A percentile compares a stretch with the other conserved stretches of the same genome.
Evolutionary conservation across 352 stramenopile species (phyloP).

Genomic region (Globisporangium acanthophoron): DNA sequence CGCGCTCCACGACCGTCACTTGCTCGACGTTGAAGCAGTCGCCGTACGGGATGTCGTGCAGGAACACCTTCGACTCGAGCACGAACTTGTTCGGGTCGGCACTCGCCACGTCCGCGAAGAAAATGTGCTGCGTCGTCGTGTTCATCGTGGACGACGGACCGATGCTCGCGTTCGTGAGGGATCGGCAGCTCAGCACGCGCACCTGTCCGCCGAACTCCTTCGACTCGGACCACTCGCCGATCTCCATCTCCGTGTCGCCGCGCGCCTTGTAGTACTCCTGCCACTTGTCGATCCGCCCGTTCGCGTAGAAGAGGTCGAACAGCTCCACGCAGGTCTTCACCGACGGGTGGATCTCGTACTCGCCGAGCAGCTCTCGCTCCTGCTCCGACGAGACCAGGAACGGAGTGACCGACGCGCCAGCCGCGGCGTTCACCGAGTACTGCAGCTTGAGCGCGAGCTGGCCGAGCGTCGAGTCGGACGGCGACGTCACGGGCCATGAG

Average conservation of each 20-base stretch:
- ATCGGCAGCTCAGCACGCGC: slow-evolving; percentile 57
- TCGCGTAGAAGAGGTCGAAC: slow-evolving; percentile 64
- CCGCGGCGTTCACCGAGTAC: slow-evolving; percentile 55
- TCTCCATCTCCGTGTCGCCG: slow-evolving; percentile 68
- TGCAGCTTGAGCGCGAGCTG: slow-evolving; percentile 60
- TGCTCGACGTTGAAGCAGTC: slow-evolving; percentile 83
- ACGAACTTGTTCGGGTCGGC: slow-evolving; percentile 44
- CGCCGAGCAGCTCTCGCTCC: slow-evolving; percentile 62
- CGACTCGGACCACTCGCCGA: slow-evolving; percentile 55
- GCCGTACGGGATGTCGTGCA: slow-evolving; percentile 85
- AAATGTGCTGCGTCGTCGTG: slow-evolving; percentile 67
- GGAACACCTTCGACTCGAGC: slow-evolving; percentile 51
- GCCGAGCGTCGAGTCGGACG: slow-evolving; percentile 57
- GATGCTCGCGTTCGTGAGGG: slow-evolving; percentile 78
- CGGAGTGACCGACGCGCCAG: slow-evolving; percentile 33
- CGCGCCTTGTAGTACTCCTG: slow-evolving; percentile 62
- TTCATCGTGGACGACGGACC: slow-evolving; percentile 80
- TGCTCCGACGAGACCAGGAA: slow-evolving; percentile 67
- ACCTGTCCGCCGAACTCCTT: slow-evolving; percentile 67
- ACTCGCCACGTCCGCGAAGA: slow-evolving; percentile 29
- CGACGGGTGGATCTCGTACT: slow-evolving; percentile 54
- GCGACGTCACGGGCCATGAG: slow-evolving; percentile 70
- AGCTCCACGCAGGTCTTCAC: slow-evolving; percentile 49
- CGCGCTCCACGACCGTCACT: slow-evolving; percentile 49
- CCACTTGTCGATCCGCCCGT: slow-evolving; percentile 42